Percentiles rank a stretch among this genome's conserved stretches.
Evolutionary conservation across 768 basidiomycete species (phyloP).

Genomic region (Clitopilus hobsonii): DNA sequence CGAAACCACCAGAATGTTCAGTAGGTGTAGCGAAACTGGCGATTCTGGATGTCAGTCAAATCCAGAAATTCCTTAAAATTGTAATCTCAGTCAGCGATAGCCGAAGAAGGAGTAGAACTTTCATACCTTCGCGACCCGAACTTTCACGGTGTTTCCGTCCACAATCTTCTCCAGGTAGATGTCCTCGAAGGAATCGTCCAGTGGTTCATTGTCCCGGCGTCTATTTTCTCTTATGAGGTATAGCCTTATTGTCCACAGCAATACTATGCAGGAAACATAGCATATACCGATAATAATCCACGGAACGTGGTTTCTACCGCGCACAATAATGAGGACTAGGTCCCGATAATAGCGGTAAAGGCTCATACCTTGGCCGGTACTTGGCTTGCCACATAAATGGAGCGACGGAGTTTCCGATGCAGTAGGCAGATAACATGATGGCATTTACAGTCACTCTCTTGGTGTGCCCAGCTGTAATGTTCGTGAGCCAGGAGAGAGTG

Average conservation of each 20-base stretch:
- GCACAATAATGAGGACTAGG: no score
- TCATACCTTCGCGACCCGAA: slow-evolving; percentile 62
- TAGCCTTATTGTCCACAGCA: slow-evolving; percentile 45
- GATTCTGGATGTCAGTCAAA: slow-evolving; percentile 67
- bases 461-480: slow-evolving; percentile 66
- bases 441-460: slow-evolving; percentile 70
- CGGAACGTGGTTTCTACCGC: slow-evolving; percentile 70
- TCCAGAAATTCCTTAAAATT: slow-evolving; percentile 59
- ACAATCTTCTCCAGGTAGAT: slow-evolving; percentile 54
- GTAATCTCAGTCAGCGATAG: neutral
- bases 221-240: slow-evolving; percentile 58
- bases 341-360: neutral
- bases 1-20: slow-evolving; percentile 17
- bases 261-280: slow-evolving; percentile 45
- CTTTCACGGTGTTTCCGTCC: slow-evolving; percentile 47
- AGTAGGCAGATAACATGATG: slow-evolving; percentile 68
- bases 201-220: slow-evolving; percentile 53
- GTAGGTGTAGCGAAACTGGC: slow-evolving; percentile 69
- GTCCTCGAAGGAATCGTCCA: slow-evolving; percentile 51
- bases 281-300: slow-evolving; percentile 75
- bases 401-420: slow-evolving; percentile 55
- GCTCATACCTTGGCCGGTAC: slow-evolving; percentile 53
- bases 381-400: slow-evolving; percentile 74
- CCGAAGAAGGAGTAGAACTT: neutral
- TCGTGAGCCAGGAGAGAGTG: slow-evolving; percentile 59